Percentiles rank a stretch among this genome's conserved stretches.
phyloP scores from a whole-genome alignment of 768 basidiomycete species.

The Russula ochroleuca region DNA sequence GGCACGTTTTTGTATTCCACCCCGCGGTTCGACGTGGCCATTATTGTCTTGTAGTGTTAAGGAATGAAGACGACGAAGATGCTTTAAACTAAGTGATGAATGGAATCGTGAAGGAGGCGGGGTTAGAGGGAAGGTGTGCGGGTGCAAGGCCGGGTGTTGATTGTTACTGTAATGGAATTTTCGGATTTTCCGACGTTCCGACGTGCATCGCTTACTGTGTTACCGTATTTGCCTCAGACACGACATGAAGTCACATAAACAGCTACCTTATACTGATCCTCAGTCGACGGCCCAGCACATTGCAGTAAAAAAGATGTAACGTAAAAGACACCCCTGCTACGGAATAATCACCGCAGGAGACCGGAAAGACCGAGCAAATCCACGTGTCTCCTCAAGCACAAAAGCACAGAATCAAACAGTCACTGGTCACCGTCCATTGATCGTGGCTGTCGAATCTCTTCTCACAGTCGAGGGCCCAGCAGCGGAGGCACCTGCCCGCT shows the following conservation, averaged over 20 bases:
- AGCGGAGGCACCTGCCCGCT: constrained; percentile 30
- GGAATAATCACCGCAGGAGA: neutral
- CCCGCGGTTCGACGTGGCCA: constrained; percentile 21
- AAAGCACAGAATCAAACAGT: constrained; percentile 12
- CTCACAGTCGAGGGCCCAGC: constrained; percentile 37
- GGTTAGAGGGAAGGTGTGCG: neutral
- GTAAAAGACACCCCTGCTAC: constrained; percentile 5
- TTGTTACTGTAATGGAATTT: too few species aligned
- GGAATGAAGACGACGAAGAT: neutral
- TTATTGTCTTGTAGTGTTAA: constrained; percentile 7
- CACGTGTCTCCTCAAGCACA: neutral
- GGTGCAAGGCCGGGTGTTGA: neutral
- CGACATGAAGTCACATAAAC: neutral
- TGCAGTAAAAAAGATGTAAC: neutral
- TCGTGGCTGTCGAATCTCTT: constrained; percentile 65
- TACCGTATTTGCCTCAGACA: too few species aligned
- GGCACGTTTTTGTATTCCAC: constrained; percentile 29
- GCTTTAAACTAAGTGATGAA: neutral
- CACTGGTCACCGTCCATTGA: constrained; percentile 57
- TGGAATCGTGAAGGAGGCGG: constrained; percentile 6
- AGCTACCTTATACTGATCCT: neutral
- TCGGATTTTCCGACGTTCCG: too few species aligned
- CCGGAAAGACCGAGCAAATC: neutral
- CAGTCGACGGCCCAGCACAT: neutral
- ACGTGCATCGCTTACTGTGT: too few species aligned